phyloP scores from a whole-genome alignment of 345 rosid species.

The Isatis tinctoria region DNA sequence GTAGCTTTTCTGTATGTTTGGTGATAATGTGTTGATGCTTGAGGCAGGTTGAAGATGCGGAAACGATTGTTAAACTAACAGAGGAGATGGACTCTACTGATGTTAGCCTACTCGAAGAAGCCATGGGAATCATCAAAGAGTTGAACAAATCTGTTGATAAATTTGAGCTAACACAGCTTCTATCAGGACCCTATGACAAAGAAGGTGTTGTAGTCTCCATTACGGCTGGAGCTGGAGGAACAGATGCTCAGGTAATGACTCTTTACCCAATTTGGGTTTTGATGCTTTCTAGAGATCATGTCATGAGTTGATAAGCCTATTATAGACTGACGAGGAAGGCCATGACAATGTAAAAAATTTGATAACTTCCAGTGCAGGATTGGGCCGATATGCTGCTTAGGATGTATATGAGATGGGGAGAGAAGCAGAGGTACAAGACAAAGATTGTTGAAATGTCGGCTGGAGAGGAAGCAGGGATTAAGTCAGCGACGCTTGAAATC shows the following conservation, averaged over 20 bases:
- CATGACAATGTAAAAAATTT: neutral
- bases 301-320: neutral
- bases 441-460: conserved; percentile 79
- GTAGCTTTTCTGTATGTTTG: neutral
- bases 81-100: conserved; percentile 94
- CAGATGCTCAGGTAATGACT: conserved; percentile 88
- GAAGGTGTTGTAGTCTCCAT: conserved; percentile 85
- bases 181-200: conserved; percentile 88
- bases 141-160: conserved; percentile 61
- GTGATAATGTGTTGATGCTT: neutral
- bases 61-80: conserved; percentile 72
- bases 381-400: conserved; percentile 99
- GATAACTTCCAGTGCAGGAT: conserved; percentile 80
- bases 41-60: conserved; percentile 86
- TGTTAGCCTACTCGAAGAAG: conserved; percentile 82
- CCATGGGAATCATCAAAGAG: conserved; percentile 57
- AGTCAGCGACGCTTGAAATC: conserved; percentile 81
- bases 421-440: conserved; percentile 81
- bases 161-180: conserved; percentile 89
- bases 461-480: conserved; percentile 98
- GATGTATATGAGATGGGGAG: conserved; percentile 98
- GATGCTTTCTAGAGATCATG: neutral
- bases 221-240: conserved; percentile 98
- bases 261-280: neutral
- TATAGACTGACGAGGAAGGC: neutral